phyloP scores from a whole-genome alignment of 2,329 filamentous ascomycete species.

The Sporothrix schenckii region DNA sequence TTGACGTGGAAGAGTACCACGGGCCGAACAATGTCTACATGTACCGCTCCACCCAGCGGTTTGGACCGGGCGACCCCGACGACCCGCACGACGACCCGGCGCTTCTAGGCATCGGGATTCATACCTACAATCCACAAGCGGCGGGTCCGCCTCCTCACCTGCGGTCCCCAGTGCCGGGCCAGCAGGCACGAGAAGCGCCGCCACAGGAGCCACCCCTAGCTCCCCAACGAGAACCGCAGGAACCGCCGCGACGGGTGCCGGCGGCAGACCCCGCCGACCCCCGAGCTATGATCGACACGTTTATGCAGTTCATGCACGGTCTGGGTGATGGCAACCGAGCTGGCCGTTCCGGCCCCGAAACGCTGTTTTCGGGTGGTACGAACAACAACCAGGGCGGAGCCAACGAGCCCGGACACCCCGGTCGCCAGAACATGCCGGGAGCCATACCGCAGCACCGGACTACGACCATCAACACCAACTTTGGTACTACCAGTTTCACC shows the following conservation, averaged over 20 bases:
- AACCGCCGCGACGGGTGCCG: conserved; percentile 23
- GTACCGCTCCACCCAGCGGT: conserved; percentile 42
- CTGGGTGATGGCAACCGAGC: conserved; percentile 40
- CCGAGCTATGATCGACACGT: conserved; percentile 48
- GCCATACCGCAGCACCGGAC: conserved; percentile 2
- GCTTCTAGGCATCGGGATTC: too few species aligned
- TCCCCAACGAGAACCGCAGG: conserved; percentile 14
- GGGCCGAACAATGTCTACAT: conserved; percentile 50
- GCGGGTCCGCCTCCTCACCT: too few species aligned
- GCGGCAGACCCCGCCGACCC: conserved; percentile 39
- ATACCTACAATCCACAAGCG: too few species aligned
- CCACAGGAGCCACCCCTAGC: conserved; percentile 1
- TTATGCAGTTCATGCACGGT: conserved; percentile 48
- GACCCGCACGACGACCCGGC: neutral
- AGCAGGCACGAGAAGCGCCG: neutral
- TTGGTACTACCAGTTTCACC: conserved; percentile 53
- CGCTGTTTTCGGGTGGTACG: conserved; percentile 26
- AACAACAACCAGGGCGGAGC: neutral
- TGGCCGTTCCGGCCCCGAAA: conserved; percentile 32
- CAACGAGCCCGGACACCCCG: too few species aligned
- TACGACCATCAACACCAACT: conserved; percentile 16
- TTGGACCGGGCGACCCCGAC: neutral
- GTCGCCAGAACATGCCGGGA: neutral
- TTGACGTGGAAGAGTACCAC: conserved; percentile 54
- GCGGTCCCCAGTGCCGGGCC: neutral